phyloP scores from a whole-genome alignment of 768 basidiomycete species.

The Mycena capillaripes region DNA sequence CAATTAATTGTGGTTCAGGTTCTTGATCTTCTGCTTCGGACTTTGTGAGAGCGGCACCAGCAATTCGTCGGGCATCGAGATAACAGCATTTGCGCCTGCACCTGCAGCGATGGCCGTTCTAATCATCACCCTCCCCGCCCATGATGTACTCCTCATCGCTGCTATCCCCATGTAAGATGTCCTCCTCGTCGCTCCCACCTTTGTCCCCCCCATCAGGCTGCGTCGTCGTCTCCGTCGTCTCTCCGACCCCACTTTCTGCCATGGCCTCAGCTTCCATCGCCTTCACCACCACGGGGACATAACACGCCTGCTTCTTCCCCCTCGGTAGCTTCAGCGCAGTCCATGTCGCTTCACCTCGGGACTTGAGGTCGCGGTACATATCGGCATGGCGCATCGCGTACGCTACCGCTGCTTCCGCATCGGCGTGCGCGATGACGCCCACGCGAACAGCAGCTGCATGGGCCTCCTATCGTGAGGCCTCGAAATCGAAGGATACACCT shows the following conservation, averaged over 20 bases:
- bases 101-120: no score
- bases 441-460: not conserved
- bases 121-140: no score
- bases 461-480: conserved; percentile 16
- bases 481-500: conserved; percentile 12
- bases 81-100: no score
- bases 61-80: no score
- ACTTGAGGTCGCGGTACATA: not conserved
- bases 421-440: not conserved
- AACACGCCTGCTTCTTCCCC: not conserved
- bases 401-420: not conserved
- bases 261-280: not conserved
- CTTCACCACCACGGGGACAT: not conserved
- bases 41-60: no score
- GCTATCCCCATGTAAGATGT: no score
- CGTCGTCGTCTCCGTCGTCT: not conserved
- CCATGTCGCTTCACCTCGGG: not conserved
- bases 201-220: no score
- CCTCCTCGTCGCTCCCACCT: no score
- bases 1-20: no score
- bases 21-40: no score
- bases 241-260: not conserved
- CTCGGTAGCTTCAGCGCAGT: not conserved
- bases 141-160: not conserved
- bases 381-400: not conserved